phyloP scores from a whole-genome alignment of 371 early-diverging fungal species.

The Mucor plumbeus region DNA sequence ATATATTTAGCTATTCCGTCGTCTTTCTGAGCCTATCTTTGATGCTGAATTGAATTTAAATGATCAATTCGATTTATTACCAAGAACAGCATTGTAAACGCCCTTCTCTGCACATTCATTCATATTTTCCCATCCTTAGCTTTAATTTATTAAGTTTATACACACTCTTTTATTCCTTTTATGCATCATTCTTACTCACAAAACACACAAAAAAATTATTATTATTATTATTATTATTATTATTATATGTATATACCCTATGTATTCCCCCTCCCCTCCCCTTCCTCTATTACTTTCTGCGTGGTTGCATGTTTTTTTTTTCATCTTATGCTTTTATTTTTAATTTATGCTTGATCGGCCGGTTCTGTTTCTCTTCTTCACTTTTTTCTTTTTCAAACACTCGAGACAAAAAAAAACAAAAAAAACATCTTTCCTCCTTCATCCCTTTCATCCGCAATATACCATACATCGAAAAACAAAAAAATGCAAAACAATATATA shows the following conservation, averaged over 20 bases:
- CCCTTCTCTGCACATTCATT: background rate
- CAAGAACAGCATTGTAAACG: background rate
- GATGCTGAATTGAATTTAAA: slow-evolving; percentile 16
- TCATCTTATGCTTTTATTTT: slow-evolving; percentile 7
- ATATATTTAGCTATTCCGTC: slow-evolving; percentile 14
- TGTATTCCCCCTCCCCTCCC: background rate
- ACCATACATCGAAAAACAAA: background rate
- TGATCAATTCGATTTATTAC: slow-evolving; percentile 12
- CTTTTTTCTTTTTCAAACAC: slow-evolving; percentile 3
- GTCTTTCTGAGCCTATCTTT: slow-evolving; percentile 35
- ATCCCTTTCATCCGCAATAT: background rate
- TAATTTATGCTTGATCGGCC: slow-evolving; percentile 37
- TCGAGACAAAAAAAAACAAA: slow-evolving; percentile 3
- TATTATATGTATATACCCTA: slow-evolving; percentile 18
- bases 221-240: background rate
- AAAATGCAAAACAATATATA: background rate
- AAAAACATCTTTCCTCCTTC: background rate
- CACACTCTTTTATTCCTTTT: slow-evolving; percentile 9
- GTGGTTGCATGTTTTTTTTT: slow-evolving; percentile 21
- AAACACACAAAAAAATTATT: background rate
- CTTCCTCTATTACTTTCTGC: slow-evolving; percentile 11
- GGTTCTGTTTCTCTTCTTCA: slow-evolving; percentile 27
- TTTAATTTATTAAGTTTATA: slow-evolving; percentile 5
- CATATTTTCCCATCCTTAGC: slow-evolving; percentile 1
- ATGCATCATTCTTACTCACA: background rate